phyloP scores from a whole-genome alignment of 139 green algal species.

The Gonium pectorale region DNA sequence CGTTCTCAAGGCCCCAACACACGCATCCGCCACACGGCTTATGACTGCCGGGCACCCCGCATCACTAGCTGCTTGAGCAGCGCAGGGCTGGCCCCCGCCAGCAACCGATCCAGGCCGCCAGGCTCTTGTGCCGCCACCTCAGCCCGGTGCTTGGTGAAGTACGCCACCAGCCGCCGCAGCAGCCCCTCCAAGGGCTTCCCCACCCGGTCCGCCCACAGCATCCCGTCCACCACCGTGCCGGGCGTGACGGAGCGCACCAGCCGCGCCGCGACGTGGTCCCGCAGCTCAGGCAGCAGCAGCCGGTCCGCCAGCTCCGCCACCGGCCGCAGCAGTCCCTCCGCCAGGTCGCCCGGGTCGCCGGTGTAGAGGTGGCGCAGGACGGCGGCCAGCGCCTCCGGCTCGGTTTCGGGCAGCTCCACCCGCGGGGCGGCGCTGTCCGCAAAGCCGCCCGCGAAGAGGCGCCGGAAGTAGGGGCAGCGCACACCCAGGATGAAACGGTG shows the following conservation, averaged over 20 bases:
- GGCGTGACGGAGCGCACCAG: background rate
- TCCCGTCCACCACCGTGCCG: background rate
- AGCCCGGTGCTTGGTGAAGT: background rate
- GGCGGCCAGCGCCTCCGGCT: background rate
- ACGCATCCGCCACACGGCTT: no score
- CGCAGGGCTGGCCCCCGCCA: background rate
- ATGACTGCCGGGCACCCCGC: no score
- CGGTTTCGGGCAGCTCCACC: background rate
- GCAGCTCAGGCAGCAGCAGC: constrained; percentile 9
- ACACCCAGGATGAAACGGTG: constrained; percentile 23
- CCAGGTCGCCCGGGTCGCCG: background rate
- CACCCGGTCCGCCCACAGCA: constrained; percentile 23
- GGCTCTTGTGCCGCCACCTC: constrained; percentile 11
- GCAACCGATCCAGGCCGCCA: background rate
- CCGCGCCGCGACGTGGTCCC: background rate
- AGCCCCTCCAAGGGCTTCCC: background rate
- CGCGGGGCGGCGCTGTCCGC: background rate
- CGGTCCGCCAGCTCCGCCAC: constrained; percentile 10
- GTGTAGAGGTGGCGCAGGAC: constrained; percentile 11
- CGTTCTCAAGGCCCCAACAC: no score
- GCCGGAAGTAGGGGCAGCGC: constrained; percentile 15
- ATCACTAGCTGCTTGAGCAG: constrained; percentile 10
- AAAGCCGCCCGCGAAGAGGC: background rate
- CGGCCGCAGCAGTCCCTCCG: background rate
- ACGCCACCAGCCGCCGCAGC: constrained; percentile 15